Conservation (phyloP, 352 stramenopile genomes). For the Phytophthora syringae region DNA sequence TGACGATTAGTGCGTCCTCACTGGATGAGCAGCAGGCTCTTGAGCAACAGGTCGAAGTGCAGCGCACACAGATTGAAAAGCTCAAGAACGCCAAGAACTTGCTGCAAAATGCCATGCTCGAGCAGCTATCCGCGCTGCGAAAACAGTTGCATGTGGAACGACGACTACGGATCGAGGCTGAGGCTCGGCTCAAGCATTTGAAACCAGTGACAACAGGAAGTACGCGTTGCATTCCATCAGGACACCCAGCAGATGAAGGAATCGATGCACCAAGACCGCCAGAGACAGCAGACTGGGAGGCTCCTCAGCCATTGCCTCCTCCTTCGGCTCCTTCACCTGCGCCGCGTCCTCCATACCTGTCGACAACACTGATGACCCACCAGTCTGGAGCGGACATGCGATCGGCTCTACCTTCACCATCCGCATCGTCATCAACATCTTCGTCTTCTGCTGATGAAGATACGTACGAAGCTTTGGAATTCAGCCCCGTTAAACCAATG, state of each 20-base stretch:
- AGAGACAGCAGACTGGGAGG: slow-evolving; percentile 38
- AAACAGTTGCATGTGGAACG: slow-evolving; percentile 82
- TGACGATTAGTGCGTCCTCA: slow-evolving; percentile 82
- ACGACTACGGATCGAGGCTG: slow-evolving; percentile 67
- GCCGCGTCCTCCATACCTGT: slow-evolving; percentile 49
- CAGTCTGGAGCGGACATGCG: slow-evolving; percentile 23
- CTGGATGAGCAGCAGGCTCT: slow-evolving; percentile 81
- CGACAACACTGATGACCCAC: slow-evolving; percentile 11
- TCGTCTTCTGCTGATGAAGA: slow-evolving; percentile 36
- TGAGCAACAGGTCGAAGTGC: slow-evolving; percentile 59
- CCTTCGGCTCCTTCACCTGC: slow-evolving; percentile 38
- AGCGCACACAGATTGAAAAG: slow-evolving; percentile 77
- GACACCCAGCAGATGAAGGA: slow-evolving; percentile 1
- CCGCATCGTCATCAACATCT: slow-evolving; percentile 36
- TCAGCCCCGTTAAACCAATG: slow-evolving; percentile 15
- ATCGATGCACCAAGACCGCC: slow-evolving; percentile 3
- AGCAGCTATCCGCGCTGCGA: slow-evolving; percentile 75
- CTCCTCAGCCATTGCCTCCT: slow-evolving; percentile 56
- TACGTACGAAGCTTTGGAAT: slow-evolving; percentile 19
- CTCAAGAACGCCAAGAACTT: slow-evolving; percentile 80
- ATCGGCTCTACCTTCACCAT: slow-evolving; percentile 24
- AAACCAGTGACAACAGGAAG: slow-evolving; percentile 3
- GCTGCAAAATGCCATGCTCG: slow-evolving; percentile 84
- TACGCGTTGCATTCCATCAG: neutral
- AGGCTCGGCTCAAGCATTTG: slow-evolving; percentile 73